These are phyloP conservation scores for Lactifluus rugatus DNA, from an alignment of 768 basidiomycete genomes.

Conservation along the genomic window DNA sequence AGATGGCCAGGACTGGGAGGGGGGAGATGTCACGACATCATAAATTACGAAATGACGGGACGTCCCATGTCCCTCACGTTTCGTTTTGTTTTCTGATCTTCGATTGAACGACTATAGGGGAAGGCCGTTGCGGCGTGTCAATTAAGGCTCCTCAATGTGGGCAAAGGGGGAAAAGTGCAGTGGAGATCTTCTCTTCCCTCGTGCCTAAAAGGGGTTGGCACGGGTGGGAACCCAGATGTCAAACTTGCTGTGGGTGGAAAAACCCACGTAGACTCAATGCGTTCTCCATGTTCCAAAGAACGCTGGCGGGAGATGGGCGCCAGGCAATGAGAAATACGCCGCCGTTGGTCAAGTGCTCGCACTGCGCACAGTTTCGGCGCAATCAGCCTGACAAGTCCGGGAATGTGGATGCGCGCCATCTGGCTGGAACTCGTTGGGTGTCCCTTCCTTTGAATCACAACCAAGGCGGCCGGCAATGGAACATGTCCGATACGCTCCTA, in stretches of 20 bases:
- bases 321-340: constrained; percentile 2
- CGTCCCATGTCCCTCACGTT: neutral
- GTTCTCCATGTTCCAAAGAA: constrained; percentile 16
- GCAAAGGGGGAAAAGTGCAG: neutral
- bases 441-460: neutral
- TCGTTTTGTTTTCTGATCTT: neutral
- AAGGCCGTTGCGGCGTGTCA: constrained; percentile 7
- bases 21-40: neutral
- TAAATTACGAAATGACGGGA: neutral
- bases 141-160: neutral
- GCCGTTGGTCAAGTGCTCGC: neutral
- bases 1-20: neutral
- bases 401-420: constrained; percentile 9
- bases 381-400: constrained; percentile 13
- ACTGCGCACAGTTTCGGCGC: constrained; percentile 4
- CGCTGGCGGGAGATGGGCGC: neutral
- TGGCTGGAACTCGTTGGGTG: neutral
- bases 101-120: neutral
- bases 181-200: constrained; percentile 9
- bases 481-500: neutral
- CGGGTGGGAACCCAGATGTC: constrained; percentile 1
- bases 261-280: neutral
- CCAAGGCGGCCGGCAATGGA: neutral
- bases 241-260: neutral
- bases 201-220: constrained; percentile 13